A percentile compares a stretch with the other conserved stretches of the same genome.
Evolutionary conservation across 257 asterid species (phyloP).

Genomic region (Eucommia ulmoides): DNA sequence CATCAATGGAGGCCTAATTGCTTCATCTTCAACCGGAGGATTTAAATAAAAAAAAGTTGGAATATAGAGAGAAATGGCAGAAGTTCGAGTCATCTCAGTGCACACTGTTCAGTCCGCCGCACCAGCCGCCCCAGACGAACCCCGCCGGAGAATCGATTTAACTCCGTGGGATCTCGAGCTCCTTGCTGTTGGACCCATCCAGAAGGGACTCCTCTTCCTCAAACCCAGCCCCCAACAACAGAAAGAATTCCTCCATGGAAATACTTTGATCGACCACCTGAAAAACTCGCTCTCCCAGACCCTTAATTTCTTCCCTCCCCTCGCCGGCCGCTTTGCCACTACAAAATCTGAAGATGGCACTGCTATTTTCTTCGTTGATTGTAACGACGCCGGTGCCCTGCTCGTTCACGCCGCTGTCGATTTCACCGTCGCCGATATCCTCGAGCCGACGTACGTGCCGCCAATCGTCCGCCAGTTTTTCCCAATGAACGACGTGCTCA

Average conservation of each 20-base stretch:
- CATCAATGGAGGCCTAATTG: no score
- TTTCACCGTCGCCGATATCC: conserved; percentile 9
- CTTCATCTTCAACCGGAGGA: no score
- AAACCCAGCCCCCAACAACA: conserved; percentile 10
- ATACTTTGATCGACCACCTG: conserved; percentile 16
- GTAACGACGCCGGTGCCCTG: conserved; percentile 17
- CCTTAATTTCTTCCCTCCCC: conserved; percentile 22
- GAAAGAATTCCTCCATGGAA: not conserved
- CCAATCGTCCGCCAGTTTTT: conserved; percentile 18
- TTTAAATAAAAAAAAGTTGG: no score
- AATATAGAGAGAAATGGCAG: no score
- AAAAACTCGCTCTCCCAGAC: conserved; percentile 17
- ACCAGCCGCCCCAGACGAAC: no score
- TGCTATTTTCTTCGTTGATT: conserved; percentile 8
- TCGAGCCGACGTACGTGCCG: conserved; percentile 14
- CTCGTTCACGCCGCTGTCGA: conserved; percentile 16
- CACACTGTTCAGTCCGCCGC: no score
- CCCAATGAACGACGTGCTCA: conserved; percentile 11
- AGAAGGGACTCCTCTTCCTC: conserved; percentile 23
- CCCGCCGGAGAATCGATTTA: conserved; percentile 2
- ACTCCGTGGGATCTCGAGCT: conserved; percentile 19
- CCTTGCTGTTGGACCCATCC: conserved; percentile 11
- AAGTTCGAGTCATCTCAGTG: no score
- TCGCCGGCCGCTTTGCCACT: conserved; percentile 23
- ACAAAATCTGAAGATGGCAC: conserved; percentile 1